Evolutionary conservation across 2,329 filamentous ascomycete species (phyloP), one percentile per base, ranked within the genome.

Genomic region (Pseudogymnoascus sp.): DNA sequence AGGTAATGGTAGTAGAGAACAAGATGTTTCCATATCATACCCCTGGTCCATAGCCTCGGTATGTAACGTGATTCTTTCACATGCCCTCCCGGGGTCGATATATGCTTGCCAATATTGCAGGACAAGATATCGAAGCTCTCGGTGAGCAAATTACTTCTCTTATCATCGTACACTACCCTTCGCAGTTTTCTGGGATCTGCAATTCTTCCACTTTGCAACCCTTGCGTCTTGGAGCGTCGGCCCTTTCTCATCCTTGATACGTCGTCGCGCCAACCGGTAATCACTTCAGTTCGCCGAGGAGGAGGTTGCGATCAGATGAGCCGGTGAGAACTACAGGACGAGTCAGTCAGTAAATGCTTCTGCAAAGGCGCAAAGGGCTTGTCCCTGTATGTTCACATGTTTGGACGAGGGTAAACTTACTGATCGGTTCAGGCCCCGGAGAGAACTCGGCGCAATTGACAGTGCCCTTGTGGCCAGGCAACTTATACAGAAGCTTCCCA

Each of bases 401-500:
- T 33, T 53, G 13, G 29, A 33, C 33, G 61, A 35, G 29, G 50
- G 19, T 11, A 66, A 37, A 86, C 91, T 87, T 83, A 96, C 93
- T 83, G 66, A 97, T 89, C 19, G 92, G 91, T 70, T 97, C 92
- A 65, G 88, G 85, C 40, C 84, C 84, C 4, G 93, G 92, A 59
- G 91, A 88, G 73, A 99, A 96, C 69, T 96, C 89, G 62, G 93
- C 93, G 74, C 93, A 92, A 74, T 97, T 99, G 61, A 97, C 95
- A 0, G 90, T 91, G 35, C 93, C 95, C 77, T 92, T 95, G 75
- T 99, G 95, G 0, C 95, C 95, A 0, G 95, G 95, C 61, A 99
- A 81, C 77, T 97, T 97, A 77, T 97, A 96, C 67, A 96, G 76
- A 70, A 99, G 80, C 78, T 96, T 97, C 64, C 90, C 93, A n/a